Base-by-base conservation (phyloP, 345 rosid species). In the Murraya paniculata region DNA sequence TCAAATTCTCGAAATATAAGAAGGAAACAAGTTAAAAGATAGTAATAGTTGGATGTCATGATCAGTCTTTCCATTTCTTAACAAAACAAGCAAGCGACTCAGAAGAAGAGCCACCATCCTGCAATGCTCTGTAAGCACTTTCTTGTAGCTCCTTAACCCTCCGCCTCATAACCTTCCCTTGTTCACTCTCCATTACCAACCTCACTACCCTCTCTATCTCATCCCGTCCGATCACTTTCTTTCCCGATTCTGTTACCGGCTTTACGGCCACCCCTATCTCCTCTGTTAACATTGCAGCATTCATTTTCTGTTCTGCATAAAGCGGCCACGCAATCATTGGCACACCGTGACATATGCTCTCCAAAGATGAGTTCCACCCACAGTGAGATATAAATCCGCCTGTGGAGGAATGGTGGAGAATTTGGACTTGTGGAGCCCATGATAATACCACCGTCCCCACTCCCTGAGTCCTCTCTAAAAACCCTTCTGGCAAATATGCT, bases 271-370 rank as follows among this genome's bases (percentile, higher is more conserved):
- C 82, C 24, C 77, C 64, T 4, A 86, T 27, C 55, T 80, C 90
- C 76, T 87, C 92, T 30, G 30, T 74, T 21, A 87, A 77, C 73
- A 78, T 10, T 4, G 81, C 60, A 0, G 89, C 90, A 16, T 87
- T 89, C 86, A 81, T 81, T 57, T 27, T 80, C 70, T 89, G 90
- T 75, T 89, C 89, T 1, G 92, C 89, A 11, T 77, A 86, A 27
- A 89, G 72, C 11, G 92, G 89, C 90, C 90, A 87, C 2, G 86
- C 84, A 38, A 89, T 84, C 75, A 85, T 82, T 2, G 90, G 89
- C 57, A 89, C 78, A 25, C 92, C 89, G 13, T 68, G 64, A 2
- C 70, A 35, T 9, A 87, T 50, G 73, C 89, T 84, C 75, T 89
- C 90, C 30, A 87, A 7, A 2, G 76, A 18, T 1, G 90, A 89